phyloP scores from a whole-genome alignment of 805 yeast genomes.

The Lipomyces kockii region DNA sequence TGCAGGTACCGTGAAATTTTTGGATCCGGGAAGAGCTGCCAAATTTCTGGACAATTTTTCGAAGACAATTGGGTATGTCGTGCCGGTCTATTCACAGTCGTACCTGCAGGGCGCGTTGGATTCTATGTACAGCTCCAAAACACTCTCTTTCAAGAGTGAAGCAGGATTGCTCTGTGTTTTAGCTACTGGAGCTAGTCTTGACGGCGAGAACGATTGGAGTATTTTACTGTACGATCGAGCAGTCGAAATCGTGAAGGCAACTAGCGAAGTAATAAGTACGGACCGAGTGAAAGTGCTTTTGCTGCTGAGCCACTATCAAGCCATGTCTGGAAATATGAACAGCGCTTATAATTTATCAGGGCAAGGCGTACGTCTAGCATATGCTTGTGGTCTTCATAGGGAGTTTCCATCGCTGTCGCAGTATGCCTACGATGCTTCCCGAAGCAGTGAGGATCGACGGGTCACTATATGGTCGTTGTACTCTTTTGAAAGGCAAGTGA shows the following conservation, averaged over 20 bases:
- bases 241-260: constrained; percentile 19
- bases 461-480: constrained; percentile 30
- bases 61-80: constrained; percentile 26
- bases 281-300: constrained; percentile 32
- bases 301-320: constrained; percentile 26
- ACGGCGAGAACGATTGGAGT: constrained; percentile 30
- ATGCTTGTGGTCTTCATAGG: constrained; percentile 34
- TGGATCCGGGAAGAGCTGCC: constrained; percentile 21
- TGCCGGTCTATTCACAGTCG: constrained; percentile 29
- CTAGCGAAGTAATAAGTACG: constrained; percentile 22
- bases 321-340: constrained; percentile 31
- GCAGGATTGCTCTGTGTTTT: constrained; percentile 26
- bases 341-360: constrained; percentile 28
- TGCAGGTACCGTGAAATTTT: constrained; percentile 17
- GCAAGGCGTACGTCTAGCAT: constrained; percentile 30
- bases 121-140: constrained; percentile 18
- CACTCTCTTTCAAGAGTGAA: constrained; percentile 10
- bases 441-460: constrained; percentile 22
- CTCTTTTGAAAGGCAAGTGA: constrained; percentile 21
- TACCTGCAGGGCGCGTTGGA: constrained; percentile 20
- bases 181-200: constrained; percentile 33
- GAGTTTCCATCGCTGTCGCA: constrained; percentile 32
- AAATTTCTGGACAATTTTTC: constrained; percentile 26
- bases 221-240: constrained; percentile 16
- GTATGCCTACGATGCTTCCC: constrained; percentile 20